phyloP scores from a whole-genome alignment of 306 rosid species.

The Crotalaria pallida region DNA sequence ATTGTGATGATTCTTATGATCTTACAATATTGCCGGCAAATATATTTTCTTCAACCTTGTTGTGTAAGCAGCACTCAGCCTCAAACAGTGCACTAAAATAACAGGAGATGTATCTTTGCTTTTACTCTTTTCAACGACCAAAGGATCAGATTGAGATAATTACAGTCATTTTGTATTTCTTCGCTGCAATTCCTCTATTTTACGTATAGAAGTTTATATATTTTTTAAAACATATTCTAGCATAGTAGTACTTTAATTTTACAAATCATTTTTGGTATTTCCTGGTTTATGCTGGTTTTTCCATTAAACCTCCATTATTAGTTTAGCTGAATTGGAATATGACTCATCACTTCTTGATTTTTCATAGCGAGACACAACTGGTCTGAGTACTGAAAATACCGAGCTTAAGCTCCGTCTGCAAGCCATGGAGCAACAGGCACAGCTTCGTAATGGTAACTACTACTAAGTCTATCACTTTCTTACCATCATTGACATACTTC shows the following conservation, averaged over 20 bases:
- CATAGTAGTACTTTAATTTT: constrained; percentile 3
- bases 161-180: neutral
- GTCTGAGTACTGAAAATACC: constrained; percentile 80
- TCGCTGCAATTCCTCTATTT: neutral
- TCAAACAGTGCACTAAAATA: neutral
- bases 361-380: constrained; percentile 79
- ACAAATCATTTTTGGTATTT: neutral
- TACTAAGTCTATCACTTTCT: constrained; percentile 2
- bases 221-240: neutral
- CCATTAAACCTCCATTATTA: neutral
- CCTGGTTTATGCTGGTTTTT: neutral
- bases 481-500: neutral
- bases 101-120: neutral
- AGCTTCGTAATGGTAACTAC: constrained; percentile 80
- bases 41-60: neutral
- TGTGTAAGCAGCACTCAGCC: neutral
- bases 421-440: constrained; percentile 99
- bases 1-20: neutral
- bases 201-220: neutral
- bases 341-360: constrained; percentile 16
- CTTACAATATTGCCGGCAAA: neutral
- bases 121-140: neutral
- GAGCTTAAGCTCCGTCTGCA: constrained; percentile 94
- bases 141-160: neutral
- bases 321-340: neutral